These are phyloP conservation scores for Aspergillus glaucus DNA, from an alignment of 2,329 filamentous ascomycete genomes.

Conservation along the genomic window DNA sequence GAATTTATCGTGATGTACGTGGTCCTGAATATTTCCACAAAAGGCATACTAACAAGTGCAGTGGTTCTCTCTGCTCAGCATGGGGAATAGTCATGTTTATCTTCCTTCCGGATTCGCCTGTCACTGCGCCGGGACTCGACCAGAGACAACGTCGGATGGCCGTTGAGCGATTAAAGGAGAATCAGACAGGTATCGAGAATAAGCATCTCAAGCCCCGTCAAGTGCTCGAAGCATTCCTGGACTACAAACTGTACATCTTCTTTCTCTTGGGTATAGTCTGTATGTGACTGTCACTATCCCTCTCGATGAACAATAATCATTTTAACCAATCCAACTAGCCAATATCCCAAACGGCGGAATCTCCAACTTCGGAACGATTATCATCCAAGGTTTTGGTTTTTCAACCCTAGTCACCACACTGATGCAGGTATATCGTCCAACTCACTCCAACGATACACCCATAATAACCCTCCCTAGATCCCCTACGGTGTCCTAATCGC, in stretches of 20 bases:
- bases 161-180: slow-evolving; percentile 49
- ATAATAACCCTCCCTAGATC: slow-evolving; percentile 25
- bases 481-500: slow-evolving; percentile 47
- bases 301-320: background rate
- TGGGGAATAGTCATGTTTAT: slow-evolving; percentile 57
- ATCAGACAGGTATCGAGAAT: slow-evolving; percentile 56
- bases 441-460: background rate
- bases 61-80: slow-evolving; percentile 48
- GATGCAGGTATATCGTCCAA: slow-evolving; percentile 35
- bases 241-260: slow-evolving; percentile 56
- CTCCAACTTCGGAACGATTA: slow-evolving; percentile 53
- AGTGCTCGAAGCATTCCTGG: slow-evolving; percentile 50
- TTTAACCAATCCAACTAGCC: slow-evolving; percentile 11
- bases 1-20: slow-evolving; percentile 59
- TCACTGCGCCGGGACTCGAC: slow-evolving; percentile 48
- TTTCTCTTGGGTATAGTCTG: slow-evolving; percentile 46
- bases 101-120: slow-evolving; percentile 53
- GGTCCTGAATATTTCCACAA: background rate
- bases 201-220: slow-evolving; percentile 51
- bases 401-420: slow-evolving; percentile 49
- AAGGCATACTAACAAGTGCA: slow-evolving; percentile 4
- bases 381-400: slow-evolving; percentile 55
- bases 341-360: slow-evolving; percentile 54
- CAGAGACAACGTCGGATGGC: slow-evolving; percentile 49
- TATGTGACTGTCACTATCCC: slow-evolving; percentile 8